phyloP scores from a whole-genome alignment of 1,284 basidiomycete species.

The Irpex lacteus region DNA sequence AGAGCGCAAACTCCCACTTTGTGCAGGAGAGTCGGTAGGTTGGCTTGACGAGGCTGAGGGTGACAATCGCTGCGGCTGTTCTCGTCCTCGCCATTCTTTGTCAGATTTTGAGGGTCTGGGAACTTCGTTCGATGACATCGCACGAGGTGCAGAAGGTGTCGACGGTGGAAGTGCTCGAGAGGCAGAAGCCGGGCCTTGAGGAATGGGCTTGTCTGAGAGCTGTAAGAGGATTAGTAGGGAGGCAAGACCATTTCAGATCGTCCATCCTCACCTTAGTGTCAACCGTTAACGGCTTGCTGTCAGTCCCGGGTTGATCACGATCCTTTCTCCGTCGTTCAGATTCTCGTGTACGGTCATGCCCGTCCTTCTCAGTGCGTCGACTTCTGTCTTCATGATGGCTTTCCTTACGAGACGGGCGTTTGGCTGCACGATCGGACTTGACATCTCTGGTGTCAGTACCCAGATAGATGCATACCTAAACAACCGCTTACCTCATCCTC shows the following conservation, averaged over 20 bases:
- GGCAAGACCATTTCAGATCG: background rate
- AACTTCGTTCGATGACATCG: conserved; percentile 45
- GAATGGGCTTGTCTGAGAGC: conserved; percentile 54
- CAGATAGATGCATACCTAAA: conserved; percentile 11
- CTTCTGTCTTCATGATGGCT: conserved; percentile 68
- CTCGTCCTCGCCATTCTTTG: conserved; percentile 24
- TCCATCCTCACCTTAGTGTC: conserved; percentile 52
- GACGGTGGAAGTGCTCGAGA: conserved; percentile 50
- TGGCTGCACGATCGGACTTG: conserved; percentile 66
- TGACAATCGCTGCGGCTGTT: conserved; percentile 19
- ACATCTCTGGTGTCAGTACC: conserved; percentile 6
- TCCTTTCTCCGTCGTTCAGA: conserved; percentile 67
- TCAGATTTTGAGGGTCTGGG: conserved; percentile 24
- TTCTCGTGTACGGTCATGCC: conserved; percentile 61
- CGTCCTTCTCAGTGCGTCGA: conserved; percentile 68
- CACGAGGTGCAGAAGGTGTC: conserved; percentile 70
- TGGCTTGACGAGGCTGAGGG: conserved; percentile 12
- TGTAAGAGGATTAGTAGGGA: conserved; percentile 19
- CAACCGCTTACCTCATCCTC: conserved; percentile 64
- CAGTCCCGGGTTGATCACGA: conserved; percentile 47
- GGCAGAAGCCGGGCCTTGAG: conserved; percentile 45
- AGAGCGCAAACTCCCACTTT: conserved; percentile 50
- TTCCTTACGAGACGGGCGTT: conserved; percentile 73
- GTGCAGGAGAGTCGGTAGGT: conserved; percentile 12
- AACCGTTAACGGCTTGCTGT: conserved; percentile 39